phyloP scores from a whole-genome alignment of 139 green algal species.

The Microglena sp. region DNA sequence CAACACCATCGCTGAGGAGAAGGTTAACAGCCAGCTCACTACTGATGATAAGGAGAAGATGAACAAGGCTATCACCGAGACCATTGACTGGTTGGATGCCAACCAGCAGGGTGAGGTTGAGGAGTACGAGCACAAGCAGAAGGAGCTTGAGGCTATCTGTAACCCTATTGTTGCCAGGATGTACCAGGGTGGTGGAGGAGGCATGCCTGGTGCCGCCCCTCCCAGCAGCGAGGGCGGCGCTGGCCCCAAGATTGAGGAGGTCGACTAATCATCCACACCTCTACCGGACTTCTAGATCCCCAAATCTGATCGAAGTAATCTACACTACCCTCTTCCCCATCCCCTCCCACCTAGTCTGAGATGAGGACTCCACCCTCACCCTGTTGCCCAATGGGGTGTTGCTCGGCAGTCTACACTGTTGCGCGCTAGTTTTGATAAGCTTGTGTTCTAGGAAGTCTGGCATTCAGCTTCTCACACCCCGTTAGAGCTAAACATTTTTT shows the following conservation, averaged over 20 bases:
- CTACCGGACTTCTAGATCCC: not conserved
- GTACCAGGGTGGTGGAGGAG: conserved; percentile 46
- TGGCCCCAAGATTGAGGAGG: conserved; percentile 79
- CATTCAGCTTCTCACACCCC: no score
- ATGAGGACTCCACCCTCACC: no score
- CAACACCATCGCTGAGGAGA: conserved; percentile 89
- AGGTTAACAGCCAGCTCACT: conserved; percentile 22
- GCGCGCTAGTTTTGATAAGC: no score
- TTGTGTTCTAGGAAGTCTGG: no score
- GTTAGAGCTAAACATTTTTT: no score
- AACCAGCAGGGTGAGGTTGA: conserved; percentile 94
- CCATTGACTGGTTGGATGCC: conserved; percentile 55
- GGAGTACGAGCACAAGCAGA: conserved; percentile 95
- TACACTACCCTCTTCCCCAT: no score
- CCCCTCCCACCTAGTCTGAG: no score
- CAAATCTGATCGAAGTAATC: no score
- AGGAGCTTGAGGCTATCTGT: conserved; percentile 90
- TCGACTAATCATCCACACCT: conserved; percentile 54
- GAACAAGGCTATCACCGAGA: conserved; percentile 46
- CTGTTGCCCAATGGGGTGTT: no score
- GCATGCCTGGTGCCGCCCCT: conserved; percentile 15
- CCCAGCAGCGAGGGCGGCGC: conserved; percentile 15
- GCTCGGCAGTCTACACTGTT: no score
- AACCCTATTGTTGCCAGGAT: conserved; percentile 83
- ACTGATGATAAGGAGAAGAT: conserved; percentile 57